Percentiles rank a stretch among this genome's conserved stretches.
Conservation (phyloP, 768 basidiomycete species). For the Pulveroboletus sp. region DNA sequence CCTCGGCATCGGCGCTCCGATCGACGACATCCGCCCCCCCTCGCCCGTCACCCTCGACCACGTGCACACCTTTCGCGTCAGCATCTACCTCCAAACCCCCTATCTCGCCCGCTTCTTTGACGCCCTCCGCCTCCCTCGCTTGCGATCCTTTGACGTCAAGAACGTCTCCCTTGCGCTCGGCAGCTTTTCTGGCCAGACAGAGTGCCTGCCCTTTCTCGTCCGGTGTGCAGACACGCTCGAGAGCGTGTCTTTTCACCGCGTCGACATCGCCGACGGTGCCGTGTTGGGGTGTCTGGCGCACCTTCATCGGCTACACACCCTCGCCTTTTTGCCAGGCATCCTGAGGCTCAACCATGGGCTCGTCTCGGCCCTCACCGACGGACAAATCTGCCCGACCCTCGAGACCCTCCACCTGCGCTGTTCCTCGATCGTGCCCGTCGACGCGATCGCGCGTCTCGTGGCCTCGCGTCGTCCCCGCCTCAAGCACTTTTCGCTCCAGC, state of each 20-base stretch:
- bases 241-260: constrained; percentile 17
- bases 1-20: constrained; percentile 23
- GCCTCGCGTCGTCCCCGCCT: constrained; percentile 23
- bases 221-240: constrained; percentile 30
- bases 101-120: constrained; percentile 27
- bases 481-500: constrained; percentile 21
- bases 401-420: constrained; percentile 24
- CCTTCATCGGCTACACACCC: constrained; percentile 13
- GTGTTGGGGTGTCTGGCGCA: constrained; percentile 22
- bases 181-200: constrained; percentile 22
- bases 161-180: constrained; percentile 30
- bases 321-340: constrained; percentile 25
- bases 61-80: constrained; percentile 26
- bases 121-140: constrained; percentile 21
- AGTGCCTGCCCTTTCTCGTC: constrained; percentile 26
- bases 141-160: constrained; percentile 25
- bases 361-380: constrained; percentile 19
- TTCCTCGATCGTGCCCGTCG: constrained; percentile 21
- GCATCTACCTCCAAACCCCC: constrained; percentile 25
- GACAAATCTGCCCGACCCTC: constrained; percentile 22
- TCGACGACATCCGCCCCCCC: constrained; percentile 7
- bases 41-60: constrained; percentile 25
- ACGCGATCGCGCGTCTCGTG: constrained; percentile 23
- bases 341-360: constrained; percentile 32
- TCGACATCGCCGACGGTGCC: constrained; percentile 21